A percentile compares a stretch with the other conserved stretches of the same genome.
These are phyloP conservation scores for Cucumis sativus DNA, from an alignment of 306 rosid species.

Conservation along the genomic window Cucumber_9930_V3 NC_026656.2:278001-278500, in stretches of 20 bases:
- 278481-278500: constrained; percentile 19
- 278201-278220: neutral
- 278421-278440: constrained; percentile 27
- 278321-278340: neutral
- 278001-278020: neutral
- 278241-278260: neutral
- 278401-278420: constrained; percentile 23
- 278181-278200: constrained; percentile 18
- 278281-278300: neutral
- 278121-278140: constrained; percentile 12
- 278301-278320: neutral
- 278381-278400: constrained; percentile 23
- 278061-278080: neutral
- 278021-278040: neutral
- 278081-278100: neutral
- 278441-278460: constrained; percentile 21
- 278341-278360: constrained; percentile 1
- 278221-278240: neutral
- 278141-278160: constrained; percentile 14
- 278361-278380: constrained; percentile 14
- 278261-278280: neutral
- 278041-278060: neutral
- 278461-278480: constrained; percentile 18
- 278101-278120: constrained; percentile 19
- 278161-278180: constrained; percentile 16